phyloP scores from a whole-genome alignment of 371 early-diverging fungal genomes.

The Dinochytrium kinnereticum region DNA sequence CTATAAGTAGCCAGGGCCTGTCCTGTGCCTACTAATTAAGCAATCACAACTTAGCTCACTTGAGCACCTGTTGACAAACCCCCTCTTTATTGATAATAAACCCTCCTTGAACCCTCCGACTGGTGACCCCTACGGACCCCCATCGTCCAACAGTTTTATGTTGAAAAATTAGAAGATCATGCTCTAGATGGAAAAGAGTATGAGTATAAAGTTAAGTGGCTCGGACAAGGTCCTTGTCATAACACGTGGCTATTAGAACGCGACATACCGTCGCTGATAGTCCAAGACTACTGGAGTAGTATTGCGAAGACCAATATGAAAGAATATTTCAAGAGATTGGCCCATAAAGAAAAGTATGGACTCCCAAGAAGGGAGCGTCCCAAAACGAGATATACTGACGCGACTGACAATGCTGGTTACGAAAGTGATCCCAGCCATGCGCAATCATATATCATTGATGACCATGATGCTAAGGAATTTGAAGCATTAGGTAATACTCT shows the following conservation, averaged over 20 bases:
- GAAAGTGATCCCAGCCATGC: background rate
- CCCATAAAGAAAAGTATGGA: background rate
- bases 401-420: background rate
- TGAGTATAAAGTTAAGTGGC: background rate
- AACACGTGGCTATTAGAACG: background rate
- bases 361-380: background rate
- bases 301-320: background rate
- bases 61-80: too few relatives aligned
- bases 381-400: background rate
- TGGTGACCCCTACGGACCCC: too few relatives aligned
- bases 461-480: too few relatives aligned
- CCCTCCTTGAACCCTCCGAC: too few relatives aligned
- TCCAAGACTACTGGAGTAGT: background rate
- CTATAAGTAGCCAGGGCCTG: too few relatives aligned
- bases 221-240: background rate
- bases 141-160: background rate
- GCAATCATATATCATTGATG: background rate
- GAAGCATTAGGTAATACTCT: too few relatives aligned
- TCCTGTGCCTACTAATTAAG: too few relatives aligned
- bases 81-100: too few relatives aligned
- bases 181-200: background rate
- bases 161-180: background rate
- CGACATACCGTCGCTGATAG: background rate
- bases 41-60: too few relatives aligned
- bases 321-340: background rate